Evolutionary conservation across 495 filamentous ascomycete species (phyloP), one percentile per base, ranked within the genome.

Genomic region (Trichocladium uniseriatum): DNA sequence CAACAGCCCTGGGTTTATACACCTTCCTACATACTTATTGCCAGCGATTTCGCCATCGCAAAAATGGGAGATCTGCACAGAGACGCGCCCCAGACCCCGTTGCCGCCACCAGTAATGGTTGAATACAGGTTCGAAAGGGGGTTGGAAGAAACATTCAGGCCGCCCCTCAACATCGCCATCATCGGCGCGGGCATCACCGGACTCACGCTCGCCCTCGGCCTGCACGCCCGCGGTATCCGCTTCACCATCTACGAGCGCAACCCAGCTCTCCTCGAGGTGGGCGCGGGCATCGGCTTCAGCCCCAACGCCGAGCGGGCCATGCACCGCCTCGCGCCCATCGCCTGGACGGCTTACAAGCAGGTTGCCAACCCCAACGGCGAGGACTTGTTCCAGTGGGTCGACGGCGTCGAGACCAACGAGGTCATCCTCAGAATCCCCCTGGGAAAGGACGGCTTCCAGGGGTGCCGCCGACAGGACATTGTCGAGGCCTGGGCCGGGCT

Each of bases 161-260:
- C n/a, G n/a, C n/a, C 21, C 29, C 50, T 73, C 34, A 63, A 60
- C 42, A 55, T 81, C 45, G 79, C 78, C 47, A 79, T 83, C 41
- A 61, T 82, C 38, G 80, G 80, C 44, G 79, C 69, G 28, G 80
- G 80, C 10, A 80, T 83, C 39, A 74, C 76, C 1, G 80, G 80
- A 16, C 65, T 82, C 27, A 65, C 67, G 44, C 70, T 83, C 1
- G 78, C 78, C 10, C 61, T 75, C 1, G 79, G 71, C 16, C 69
- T 82, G 7, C 68, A 74, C 46, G 66, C 65, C n/a, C 77, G 76
- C 54, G 53, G 59, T 2, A 56, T 82, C 19, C 48, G 54, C 3
- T 74, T 71, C 44, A 69, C 67, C 3, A 63, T 83, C 34, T 83
- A 81, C 55, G 80, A 83, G 63, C 74, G 75, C 2, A 68, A 75